Evolutionary conservation across 2,329 filamentous ascomycete species (phyloP).

Genomic region (Colletotrichum graminicola): DNA sequence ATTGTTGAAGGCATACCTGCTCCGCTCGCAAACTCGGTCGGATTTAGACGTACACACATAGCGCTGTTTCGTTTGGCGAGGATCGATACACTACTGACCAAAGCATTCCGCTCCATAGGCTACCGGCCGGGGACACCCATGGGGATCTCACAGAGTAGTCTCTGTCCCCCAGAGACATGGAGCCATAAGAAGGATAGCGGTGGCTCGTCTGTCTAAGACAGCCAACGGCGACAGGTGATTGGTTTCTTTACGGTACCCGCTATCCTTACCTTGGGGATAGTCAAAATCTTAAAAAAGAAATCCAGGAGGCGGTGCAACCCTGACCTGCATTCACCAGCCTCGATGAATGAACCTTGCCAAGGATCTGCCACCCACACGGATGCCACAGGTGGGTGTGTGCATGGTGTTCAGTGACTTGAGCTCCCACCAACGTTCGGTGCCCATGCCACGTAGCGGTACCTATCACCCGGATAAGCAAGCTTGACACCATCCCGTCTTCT

Average conservation of each 20-base stretch:
- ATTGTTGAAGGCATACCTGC: conserved; percentile 2
- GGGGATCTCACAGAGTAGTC: neutral
- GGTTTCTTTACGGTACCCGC: conserved; percentile 35
- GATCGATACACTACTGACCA: conserved; percentile 13
- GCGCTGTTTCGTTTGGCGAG: conserved; percentile 33
- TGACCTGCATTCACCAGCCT: conserved; percentile 31
- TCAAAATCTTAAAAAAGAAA: conserved; percentile 44
- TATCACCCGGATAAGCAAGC: neutral
- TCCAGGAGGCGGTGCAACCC: conserved; percentile 41
- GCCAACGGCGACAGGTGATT: conserved; percentile 26
- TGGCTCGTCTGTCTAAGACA: conserved; percentile 40
- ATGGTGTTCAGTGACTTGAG: conserved; percentile 25
- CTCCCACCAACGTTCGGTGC: conserved; percentile 32
- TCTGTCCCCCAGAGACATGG: conserved; percentile 35
- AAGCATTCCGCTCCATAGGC: conserved; percentile 23
- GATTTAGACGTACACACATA: conserved; percentile 19
- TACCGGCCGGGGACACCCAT: conserved; percentile 7
- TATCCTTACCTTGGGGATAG: conserved; percentile 40
- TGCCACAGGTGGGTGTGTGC: too few species aligned
- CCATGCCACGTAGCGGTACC: conserved; percentile 25
- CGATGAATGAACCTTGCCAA: conserved; percentile 33
- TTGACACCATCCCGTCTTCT: conserved; percentile 28
- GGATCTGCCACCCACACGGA: conserved; percentile 26
- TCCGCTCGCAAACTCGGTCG: conserved; percentile 29
- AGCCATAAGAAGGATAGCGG: conserved; percentile 37